Evolutionary conservation across 2,329 filamentous ascomycete species (phyloP).

Genomic region (Macrophomina tecta): DNA sequence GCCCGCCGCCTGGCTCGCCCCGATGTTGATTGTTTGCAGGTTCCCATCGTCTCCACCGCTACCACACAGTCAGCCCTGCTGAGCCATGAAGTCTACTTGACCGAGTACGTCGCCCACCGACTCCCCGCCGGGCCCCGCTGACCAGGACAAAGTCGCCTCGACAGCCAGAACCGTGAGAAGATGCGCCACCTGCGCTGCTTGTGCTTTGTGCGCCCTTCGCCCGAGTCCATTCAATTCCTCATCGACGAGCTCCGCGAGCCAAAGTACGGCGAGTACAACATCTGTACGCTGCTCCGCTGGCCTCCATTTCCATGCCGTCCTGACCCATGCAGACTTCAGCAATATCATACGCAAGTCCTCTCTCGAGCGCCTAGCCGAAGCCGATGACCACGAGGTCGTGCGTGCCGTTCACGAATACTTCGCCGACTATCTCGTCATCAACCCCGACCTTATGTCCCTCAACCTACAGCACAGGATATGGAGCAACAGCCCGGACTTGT

Average conservation of each 20-base stretch:
- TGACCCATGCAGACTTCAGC: slow-evolving; percentile 72
- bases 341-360: slow-evolving; percentile 98
- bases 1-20: slow-evolving; percentile 31
- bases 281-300: slow-evolving; percentile 60
- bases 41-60: slow-evolving; percentile 91
- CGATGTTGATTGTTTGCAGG: slow-evolving; percentile 49
- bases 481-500: slow-evolving; percentile 80
- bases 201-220: slow-evolving; percentile 89
- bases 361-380: slow-evolving; percentile 90
- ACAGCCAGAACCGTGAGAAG: slow-evolving; percentile 89
- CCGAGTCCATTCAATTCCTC: slow-evolving; percentile 89
- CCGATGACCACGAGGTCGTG: slow-evolving; percentile 96
- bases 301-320: not conserved
- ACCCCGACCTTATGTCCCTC: slow-evolving; percentile 88
- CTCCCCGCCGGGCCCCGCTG: slow-evolving; percentile 32
- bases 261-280: slow-evolving; percentile 95
- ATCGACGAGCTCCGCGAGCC: slow-evolving; percentile 96
- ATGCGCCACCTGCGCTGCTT: slow-evolving; percentile 96
- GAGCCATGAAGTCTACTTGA: slow-evolving; percentile 97
- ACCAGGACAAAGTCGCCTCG: slow-evolving; percentile 67
- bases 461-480: slow-evolving; percentile 78
- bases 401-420: slow-evolving; percentile 95
- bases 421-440: slow-evolving; percentile 93
- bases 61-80: slow-evolving; percentile 94
- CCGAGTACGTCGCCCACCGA: slow-evolving; percentile 62